Base-by-base conservation (phyloP, 2,329 filamentous ascomycete genomes). In the Piedraia hortae region DNA sequence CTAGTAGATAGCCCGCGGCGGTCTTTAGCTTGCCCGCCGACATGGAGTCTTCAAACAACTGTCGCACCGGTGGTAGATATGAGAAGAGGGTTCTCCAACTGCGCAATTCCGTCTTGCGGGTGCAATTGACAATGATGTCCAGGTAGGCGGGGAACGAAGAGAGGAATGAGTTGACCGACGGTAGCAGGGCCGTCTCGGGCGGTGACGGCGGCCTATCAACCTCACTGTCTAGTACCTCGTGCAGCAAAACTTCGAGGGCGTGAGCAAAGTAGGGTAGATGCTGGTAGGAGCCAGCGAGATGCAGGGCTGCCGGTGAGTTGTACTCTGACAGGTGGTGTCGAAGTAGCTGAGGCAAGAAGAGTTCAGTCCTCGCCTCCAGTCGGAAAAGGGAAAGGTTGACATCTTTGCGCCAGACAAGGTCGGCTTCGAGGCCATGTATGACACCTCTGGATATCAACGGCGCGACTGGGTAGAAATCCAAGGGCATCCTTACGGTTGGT, bases 391-490 rank as follows among this genome's bases (percentile, higher is more conserved):
- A 75, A 49, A 93, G 93, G 33, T 62, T 75, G 27, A 89, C 63
- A 45, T 97, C 82, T 22, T 80, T 67, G 25, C 85, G 63, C 45
- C 93, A 82, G n/a, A 89, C 67, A 28, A 93, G 54, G 34, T 93
- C 85, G 1, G 80, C 69, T 41, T 97, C 85, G 7, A 93, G 64
- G 1, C 85, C 85, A 22, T 93, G 56, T 2, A 91, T 54, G 26
- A 93, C 75, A 1, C 75, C 82, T 43, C 91, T 91, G 26, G 67
- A 68, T n/a, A 90, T 51, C 4, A 91, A 50, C 3, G 82, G 62
- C 1, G 80, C 89, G 8, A 93, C 50, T 1, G 85, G 85, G 37
- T 93, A 93, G 44, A 93, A 97, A 43, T 97, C 85, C n/a, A 89
- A 54, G 0, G 71, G 60, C 24, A 93, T 63, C 12, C 68, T 62